Base-by-base conservation (phyloP, 140 eudicot genomes). In the Ambrosia hybrid region DNA sequence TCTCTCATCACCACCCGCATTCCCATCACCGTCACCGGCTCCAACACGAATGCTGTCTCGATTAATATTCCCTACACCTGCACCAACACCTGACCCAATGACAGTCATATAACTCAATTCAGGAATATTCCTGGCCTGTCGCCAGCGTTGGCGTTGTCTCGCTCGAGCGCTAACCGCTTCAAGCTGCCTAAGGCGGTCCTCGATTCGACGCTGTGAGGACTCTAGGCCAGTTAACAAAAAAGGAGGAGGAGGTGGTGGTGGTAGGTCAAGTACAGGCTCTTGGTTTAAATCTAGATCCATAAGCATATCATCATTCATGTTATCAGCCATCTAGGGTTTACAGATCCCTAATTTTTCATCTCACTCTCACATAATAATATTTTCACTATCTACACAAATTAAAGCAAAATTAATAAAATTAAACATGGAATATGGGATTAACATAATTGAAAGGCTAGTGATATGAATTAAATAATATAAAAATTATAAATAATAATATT, bases 91-190 rank as follows among this genome's bases (percentile, higher is more conserved):
- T n/a, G 79, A 57, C 64, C 71, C 83, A 34, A 77, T 70, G 9
- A 73, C 43, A 30, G 83, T 30, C 76, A 56, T 69, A 69, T 65
- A 64, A 73, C 80, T 77, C 55, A 73, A 41, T 5, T 81, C 88
- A 0, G 72, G 79, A 63, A 56, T 55, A 62, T 81, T 81, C 43
- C 82, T 70, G 5, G 86, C 73, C 60, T 83, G 88, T 46, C 86
- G 83, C 95, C 89, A 85, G 12, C 95, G 72, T 70, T 83, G 89
- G 41, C 94, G 89, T 68, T 83, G 84, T 61, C 96, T 81, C 30
- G 96, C 87, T 61, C 96, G 83, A 74, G 86, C 84, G 2, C 82
- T 74, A 55, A 86, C 94, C 48, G 85, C 97, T 79, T 88, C 96
- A n/a, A 91, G 96, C 77, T 86, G 91, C 51, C 93, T 81, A 57